Conservation (phyloP, 2,329 filamentous ascomycete genomes). For the Trichophaea hybrida region DNA sequence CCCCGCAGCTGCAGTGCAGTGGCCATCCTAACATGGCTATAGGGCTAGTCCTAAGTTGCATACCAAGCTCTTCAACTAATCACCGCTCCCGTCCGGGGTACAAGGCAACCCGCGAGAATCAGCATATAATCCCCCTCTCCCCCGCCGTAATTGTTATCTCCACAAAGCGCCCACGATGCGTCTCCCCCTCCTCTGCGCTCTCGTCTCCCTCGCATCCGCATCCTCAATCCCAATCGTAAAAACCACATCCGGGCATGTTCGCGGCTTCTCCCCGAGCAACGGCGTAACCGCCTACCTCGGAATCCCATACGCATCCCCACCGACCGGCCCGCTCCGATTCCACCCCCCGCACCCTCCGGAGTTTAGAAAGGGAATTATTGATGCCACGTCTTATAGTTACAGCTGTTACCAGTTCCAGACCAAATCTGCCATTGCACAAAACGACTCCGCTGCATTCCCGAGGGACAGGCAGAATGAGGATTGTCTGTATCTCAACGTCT, state of each 20-base stretch:
- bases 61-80: too few relatives aligned
- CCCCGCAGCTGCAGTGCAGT: too few relatives aligned
- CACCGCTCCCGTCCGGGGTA: too few relatives aligned
- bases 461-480: background rate
- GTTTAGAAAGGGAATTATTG: conserved; percentile 3
- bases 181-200: too few relatives aligned
- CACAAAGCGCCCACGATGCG: too few relatives aligned
- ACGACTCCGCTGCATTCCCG: background rate
- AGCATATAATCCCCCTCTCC: too few relatives aligned
- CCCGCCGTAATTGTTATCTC: too few relatives aligned
- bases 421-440: background rate
- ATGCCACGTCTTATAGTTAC: background rate
- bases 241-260: background rate
- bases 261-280: background rate
- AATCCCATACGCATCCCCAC: conserved; percentile 29
- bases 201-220: too few relatives aligned
- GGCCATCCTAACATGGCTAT: too few relatives aligned
- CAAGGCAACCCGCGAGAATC: too few relatives aligned
- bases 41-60: too few relatives aligned
- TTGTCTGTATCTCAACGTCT: conserved; percentile 4
- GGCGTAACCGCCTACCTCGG: conserved; percentile 33
- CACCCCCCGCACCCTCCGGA: background rate
- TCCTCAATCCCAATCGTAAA: too few relatives aligned
- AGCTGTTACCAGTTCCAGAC: background rate
- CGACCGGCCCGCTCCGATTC: conserved; percentile 27